These are phyloP conservation scores for Endotrypanum monterogeii DNA, from an alignment of 208 protist genomes.

Conservation along the genomic window DNA sequence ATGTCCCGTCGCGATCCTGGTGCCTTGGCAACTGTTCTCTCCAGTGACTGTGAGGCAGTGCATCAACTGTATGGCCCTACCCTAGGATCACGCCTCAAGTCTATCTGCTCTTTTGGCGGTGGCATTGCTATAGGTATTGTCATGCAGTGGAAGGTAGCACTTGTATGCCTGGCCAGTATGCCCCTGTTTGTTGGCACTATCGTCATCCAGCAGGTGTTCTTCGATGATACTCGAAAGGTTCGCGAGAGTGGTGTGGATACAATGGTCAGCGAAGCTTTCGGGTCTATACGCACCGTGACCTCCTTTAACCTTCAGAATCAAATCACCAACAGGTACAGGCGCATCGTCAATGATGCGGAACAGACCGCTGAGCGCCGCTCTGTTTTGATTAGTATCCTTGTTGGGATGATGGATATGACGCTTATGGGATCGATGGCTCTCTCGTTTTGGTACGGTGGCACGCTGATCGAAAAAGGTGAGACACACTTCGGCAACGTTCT, in stretches of 20 bases:
- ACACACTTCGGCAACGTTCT: slow-evolving; percentile 60
- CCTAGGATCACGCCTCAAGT: slow-evolving; percentile 62
- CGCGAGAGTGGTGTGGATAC: slow-evolving; percentile 48
- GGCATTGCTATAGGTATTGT: slow-evolving; percentile 65
- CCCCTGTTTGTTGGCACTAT: slow-evolving; percentile 49
- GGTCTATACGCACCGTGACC: slow-evolving; percentile 70
- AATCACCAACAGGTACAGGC: slow-evolving; percentile 32
- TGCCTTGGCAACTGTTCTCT: slow-evolving; percentile 60
- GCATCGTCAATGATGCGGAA: slow-evolving; percentile 24
- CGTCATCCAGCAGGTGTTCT: slow-evolving; percentile 51
- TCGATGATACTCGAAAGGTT: slow-evolving; percentile 37
- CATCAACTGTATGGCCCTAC: slow-evolving; percentile 79
- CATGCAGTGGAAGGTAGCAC: slow-evolving; percentile 76
- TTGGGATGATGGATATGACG: slow-evolving; percentile 54
- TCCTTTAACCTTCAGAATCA: slow-evolving; percentile 73
- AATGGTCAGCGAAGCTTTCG: slow-evolving; percentile 68
- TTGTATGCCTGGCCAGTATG: slow-evolving; percentile 58
- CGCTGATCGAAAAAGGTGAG: slow-evolving; percentile 72
- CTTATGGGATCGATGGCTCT: slow-evolving; percentile 62
- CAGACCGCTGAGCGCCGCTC: slow-evolving; percentile 27
- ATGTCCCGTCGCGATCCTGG: slow-evolving; percentile 72
- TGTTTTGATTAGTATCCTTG: slow-evolving; percentile 38
- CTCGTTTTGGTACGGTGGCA: slow-evolving; percentile 83
- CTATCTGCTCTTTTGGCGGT: slow-evolving; percentile 42
- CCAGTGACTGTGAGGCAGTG: slow-evolving; percentile 80